Evolutionary conservation across 768 basidiomycete genomes (phyloP).

Genomic region (Suillus plorans): DNA sequence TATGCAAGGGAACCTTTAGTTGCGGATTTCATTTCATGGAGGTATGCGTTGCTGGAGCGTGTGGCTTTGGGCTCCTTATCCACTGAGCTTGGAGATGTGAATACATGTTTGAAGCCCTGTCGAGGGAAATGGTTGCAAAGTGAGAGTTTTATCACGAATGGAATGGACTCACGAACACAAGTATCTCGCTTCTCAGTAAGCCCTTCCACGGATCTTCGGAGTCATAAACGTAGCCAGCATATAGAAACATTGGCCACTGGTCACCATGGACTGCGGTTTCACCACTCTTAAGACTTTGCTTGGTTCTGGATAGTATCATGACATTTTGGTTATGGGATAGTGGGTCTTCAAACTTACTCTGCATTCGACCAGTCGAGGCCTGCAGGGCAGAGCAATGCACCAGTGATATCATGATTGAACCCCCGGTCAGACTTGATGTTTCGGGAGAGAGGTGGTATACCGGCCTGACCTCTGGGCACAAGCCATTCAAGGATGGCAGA

Average conservation of each 20-base stretch:
- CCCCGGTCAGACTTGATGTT: constrained; percentile 16
- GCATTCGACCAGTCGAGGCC: constrained; percentile 27
- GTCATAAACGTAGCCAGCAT: background rate
- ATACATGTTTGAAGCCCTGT: constrained; percentile 29
- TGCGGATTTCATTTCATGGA: constrained; percentile 17
- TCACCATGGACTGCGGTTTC: background rate
- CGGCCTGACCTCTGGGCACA: constrained; percentile 12
- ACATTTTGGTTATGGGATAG: background rate
- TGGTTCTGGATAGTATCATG: background rate
- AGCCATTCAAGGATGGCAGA: constrained; percentile 23
- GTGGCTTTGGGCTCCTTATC: constrained; percentile 27
- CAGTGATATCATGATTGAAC: constrained; percentile 26
- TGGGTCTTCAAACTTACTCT: constrained; percentile 3
- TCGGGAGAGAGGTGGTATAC: constrained; percentile 15
- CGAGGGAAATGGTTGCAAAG: background rate
- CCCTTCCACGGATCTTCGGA: constrained; percentile 22
- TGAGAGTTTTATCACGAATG: too few species aligned
- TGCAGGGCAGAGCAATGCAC: constrained; percentile 27
- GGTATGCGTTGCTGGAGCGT: constrained; percentile 19
- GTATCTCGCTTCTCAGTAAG: constrained; percentile 20
- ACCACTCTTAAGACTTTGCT: background rate
- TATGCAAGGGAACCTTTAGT: constrained; percentile 21
- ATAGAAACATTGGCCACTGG: background rate
- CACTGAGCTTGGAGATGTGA: constrained; percentile 31
- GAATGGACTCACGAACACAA: constrained; percentile 15